A percentile compares a stretch with the other conserved stretches of the same genome.
Conservation (phyloP, 306 rosid genomes). For the Canavalia gladiata region DNA sequence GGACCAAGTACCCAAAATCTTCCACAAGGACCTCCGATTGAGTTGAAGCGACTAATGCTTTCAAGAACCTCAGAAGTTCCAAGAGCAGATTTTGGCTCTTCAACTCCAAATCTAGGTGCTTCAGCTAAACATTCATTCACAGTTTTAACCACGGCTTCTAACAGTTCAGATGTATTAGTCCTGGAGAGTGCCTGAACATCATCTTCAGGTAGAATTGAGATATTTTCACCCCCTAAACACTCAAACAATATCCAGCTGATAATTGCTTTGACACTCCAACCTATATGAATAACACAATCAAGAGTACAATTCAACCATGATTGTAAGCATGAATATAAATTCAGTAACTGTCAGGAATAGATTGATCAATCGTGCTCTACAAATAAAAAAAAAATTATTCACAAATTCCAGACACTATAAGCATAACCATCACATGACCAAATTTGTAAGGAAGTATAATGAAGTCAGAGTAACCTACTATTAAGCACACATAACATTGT, state of each 20-base stretch:
- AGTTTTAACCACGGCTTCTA: constrained; percentile 69
- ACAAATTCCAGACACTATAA: neutral
- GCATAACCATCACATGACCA: constrained; percentile 19
- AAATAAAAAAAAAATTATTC: neutral
- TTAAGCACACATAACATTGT: neutral
- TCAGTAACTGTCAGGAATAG: neutral
- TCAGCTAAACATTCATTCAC: constrained; percentile 81
- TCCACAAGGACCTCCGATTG: constrained; percentile 65
- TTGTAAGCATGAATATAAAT: constrained; percentile 18
- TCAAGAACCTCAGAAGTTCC: constrained; percentile 72
- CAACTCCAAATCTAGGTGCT: constrained; percentile 75
- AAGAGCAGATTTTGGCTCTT: constrained; percentile 66
- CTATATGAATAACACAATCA: constrained; percentile 53
- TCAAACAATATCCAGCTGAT: constrained; percentile 78
- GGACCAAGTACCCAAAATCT: constrained; percentile 90
- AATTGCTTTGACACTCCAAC: constrained; percentile 94
- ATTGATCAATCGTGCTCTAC: neutral
- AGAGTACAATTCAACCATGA: constrained; percentile 40
- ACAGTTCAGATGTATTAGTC: constrained; percentile 60
- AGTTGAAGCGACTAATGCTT: constrained; percentile 77
- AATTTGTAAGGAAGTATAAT: constrained; percentile 8
- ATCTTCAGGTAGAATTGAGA: constrained; percentile 82
- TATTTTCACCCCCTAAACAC: constrained; percentile 65
- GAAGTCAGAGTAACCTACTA: neutral
- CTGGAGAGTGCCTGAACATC: constrained; percentile 73